A percentile compares a stretch with the other conserved stretches of the same genome.
phyloP scores from a whole-genome alignment of 2,329 filamentous ascomycete genomes.

The Clonostachys sp. region DNA sequence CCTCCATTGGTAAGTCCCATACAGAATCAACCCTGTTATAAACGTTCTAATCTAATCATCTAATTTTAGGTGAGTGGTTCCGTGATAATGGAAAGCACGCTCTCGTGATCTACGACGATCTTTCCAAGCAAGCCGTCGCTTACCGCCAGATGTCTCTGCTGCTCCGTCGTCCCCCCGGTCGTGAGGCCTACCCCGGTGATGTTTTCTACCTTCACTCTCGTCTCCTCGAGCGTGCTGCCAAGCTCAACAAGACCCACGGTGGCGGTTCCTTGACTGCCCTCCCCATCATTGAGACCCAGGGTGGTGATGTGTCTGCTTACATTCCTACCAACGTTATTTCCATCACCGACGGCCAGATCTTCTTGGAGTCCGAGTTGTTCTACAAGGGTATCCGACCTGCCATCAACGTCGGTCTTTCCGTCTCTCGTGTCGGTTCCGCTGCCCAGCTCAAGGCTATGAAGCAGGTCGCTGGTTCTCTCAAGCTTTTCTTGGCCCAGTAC shows the following conservation, averaged over 20 bases:
- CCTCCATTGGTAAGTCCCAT: constrained; percentile 51
- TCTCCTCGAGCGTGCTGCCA: constrained; percentile 98
- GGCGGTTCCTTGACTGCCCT: constrained; percentile 96
- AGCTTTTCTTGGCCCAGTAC: constrained; percentile 99
- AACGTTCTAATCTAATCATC: no score
- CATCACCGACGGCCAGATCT: constrained; percentile 99
- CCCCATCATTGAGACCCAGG: constrained; percentile 98
- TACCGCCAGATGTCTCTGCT: constrained; percentile 99
- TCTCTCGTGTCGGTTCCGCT: constrained; percentile 98
- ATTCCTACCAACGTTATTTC: constrained; percentile 99
- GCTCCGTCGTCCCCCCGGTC: constrained; percentile 93
- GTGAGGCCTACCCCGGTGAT: constrained; percentile 97
- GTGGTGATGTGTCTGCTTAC: constrained; percentile 99
- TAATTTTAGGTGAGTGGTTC: no score
- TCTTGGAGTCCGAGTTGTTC: constrained; percentile 98
- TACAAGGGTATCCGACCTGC: constrained; percentile 99
- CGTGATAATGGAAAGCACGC: constrained; percentile 83
- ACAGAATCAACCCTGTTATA: no score
- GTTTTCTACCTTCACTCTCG: constrained; percentile 99
- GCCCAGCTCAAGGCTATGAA: constrained; percentile 99
- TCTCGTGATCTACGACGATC: constrained; percentile 88
- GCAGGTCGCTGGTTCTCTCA: constrained; percentile 98
- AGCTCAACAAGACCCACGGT: constrained; percentile 89
- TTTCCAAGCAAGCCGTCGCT: constrained; percentile 96
- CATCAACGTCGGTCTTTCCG: constrained; percentile 99